Evolutionary conservation across 257 asterid genomes (phyloP).

Genomic region (Solanum corneliomulleri): DNA sequence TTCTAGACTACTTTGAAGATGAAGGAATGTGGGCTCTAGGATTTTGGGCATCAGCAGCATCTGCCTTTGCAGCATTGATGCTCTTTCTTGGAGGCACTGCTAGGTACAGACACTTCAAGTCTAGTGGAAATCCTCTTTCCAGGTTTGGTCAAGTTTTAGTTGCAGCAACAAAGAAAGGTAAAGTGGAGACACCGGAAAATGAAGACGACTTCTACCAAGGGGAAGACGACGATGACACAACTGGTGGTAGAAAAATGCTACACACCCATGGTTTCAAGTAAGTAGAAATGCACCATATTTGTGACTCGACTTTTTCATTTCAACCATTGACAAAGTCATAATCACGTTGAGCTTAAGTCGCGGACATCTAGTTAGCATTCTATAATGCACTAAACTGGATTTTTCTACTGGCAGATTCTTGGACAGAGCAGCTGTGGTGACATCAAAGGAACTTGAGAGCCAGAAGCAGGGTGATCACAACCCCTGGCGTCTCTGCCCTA

Average conservation of each 20-base stretch:
- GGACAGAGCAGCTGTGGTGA: conserved; percentile 77
- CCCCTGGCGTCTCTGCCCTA: conserved; percentile 77
- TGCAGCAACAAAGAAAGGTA: conserved; percentile 59
- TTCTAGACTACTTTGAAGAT: conserved; percentile 70
- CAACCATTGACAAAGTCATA: neutral
- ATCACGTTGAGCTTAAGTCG: neutral
- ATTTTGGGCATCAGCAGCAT: conserved; percentile 75
- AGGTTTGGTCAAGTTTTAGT: conserved; percentile 67
- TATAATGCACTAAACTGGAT: neutral
- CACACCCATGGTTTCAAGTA: conserved; percentile 89
- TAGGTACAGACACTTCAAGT: conserved; percentile 71
- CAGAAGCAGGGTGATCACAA: conserved; percentile 25
- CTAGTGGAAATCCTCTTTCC: conserved; percentile 76
- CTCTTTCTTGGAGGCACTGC: conserved; percentile 69
- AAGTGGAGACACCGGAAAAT: conserved; percentile 13
- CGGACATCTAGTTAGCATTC: neutral
- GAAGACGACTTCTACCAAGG: conserved; percentile 30
- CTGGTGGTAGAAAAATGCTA: conserved; percentile 50
- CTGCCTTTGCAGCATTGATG: conserved; percentile 63
- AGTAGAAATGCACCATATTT: conserved; percentile 7
- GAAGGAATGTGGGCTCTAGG: conserved; percentile 87
- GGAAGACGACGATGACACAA: conserved; percentile 10
- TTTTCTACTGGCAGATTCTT: conserved; percentile 36
- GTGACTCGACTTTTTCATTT: neutral
- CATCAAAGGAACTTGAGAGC: conserved; percentile 43